These are phyloP conservation scores for Filobasidium wieringae DNA, from an alignment of 768 basidiomycete species.

Conservation along the genomic window DNA sequence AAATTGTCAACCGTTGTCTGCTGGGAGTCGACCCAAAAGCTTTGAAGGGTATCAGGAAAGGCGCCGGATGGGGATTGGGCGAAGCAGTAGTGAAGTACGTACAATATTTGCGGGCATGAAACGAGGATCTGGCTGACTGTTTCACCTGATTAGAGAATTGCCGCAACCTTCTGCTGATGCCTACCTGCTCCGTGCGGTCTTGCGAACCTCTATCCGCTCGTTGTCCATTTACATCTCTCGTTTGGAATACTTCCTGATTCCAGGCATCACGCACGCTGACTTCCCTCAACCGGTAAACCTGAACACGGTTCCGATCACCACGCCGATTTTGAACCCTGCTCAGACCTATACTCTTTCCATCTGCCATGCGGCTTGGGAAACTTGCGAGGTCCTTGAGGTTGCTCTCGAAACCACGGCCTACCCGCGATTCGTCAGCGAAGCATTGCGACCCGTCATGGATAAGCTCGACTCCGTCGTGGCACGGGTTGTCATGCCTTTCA, in stretches of 20 bases:
- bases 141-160: constrained; percentile 19
- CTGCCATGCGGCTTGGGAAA: constrained; percentile 39
- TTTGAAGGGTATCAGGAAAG: constrained; percentile 31
- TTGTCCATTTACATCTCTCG: constrained; percentile 38
- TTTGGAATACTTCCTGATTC: constrained; percentile 67
- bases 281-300: constrained; percentile 70
- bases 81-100: constrained; percentile 34
- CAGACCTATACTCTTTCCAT: constrained; percentile 33
- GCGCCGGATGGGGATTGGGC: constrained; percentile 34
- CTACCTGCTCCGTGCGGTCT: constrained; percentile 35
- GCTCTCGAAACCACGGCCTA: constrained; percentile 27
- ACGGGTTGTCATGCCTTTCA: constrained; percentile 33
- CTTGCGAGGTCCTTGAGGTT: constrained; percentile 37
- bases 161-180: constrained; percentile 32
- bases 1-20: constrained; percentile 35
- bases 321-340: constrained; percentile 25
- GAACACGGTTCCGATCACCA: constrained; percentile 38
- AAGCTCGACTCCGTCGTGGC: constrained; percentile 37
- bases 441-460: constrained; percentile 37
- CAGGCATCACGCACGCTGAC: constrained; percentile 64
- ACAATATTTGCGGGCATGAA: neutral
- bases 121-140: neutral
- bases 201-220: constrained; percentile 33
- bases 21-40: constrained; percentile 32
- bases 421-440: constrained; percentile 35